Conservation (phyloP, 1,284 basidiomycete species). For the Heliocybe sulcata region DNA sequence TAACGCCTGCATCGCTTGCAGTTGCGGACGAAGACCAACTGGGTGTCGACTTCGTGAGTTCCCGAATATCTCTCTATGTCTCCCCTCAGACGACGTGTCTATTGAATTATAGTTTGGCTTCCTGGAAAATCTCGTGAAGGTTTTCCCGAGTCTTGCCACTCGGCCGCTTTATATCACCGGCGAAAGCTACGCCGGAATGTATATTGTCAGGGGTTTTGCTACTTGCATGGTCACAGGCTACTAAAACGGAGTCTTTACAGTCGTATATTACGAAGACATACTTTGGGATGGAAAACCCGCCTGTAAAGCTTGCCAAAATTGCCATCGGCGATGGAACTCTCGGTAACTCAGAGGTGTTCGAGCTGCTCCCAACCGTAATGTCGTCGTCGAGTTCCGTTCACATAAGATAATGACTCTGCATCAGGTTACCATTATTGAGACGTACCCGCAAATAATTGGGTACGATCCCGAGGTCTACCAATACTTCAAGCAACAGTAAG, state of each 20-base stretch:
- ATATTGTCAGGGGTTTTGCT: conserved; percentile 41
- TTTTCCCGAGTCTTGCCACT: conserved; percentile 53
- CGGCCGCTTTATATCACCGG: conserved; percentile 44
- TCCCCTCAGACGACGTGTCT: neutral
- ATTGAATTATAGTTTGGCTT: conserved; percentile 47
- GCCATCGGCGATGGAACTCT: conserved; percentile 65
- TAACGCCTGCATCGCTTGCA: conserved; percentile 21
- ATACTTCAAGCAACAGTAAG: conserved; percentile 63
- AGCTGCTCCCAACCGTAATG: conserved; percentile 48
- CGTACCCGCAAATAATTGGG: conserved; percentile 66
- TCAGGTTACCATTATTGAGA: conserved; percentile 54
- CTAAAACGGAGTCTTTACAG: conserved; percentile 24
- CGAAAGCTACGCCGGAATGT: conserved; percentile 50
- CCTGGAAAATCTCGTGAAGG: conserved; percentile 53
- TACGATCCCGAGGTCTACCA: conserved; percentile 59
- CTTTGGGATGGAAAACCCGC: conserved; percentile 51
- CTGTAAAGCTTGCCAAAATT: conserved; percentile 59
- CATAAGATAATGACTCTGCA: too few relatives aligned
- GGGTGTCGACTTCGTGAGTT: conserved; percentile 58
- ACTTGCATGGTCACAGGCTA: too few relatives aligned
- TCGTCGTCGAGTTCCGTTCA: too few relatives aligned
- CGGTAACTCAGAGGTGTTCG: conserved; percentile 37
- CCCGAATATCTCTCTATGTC: neutral
- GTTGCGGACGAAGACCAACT: conserved; percentile 63
- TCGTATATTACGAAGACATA: conserved; percentile 68